A percentile compares a stretch with the other conserved stretches of the same genome.
Evolutionary conservation across 2,329 filamentous ascomycete genomes (phyloP).

Genomic region (Botryosphaeria dothidea): DNA sequence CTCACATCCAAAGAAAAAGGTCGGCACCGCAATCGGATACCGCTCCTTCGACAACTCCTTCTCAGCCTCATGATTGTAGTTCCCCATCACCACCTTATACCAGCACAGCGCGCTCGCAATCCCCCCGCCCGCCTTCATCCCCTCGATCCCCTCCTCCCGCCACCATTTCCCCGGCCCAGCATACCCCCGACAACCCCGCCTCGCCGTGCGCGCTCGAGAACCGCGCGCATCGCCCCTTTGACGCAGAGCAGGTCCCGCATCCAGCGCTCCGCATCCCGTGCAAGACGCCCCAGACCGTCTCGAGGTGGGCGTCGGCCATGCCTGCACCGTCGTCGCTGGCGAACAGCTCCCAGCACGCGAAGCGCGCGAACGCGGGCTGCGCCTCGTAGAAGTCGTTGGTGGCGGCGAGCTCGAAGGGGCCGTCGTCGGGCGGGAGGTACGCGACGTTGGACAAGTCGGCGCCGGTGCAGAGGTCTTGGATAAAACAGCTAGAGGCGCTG

Average conservation of each 20-base stretch:
- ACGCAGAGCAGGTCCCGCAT: constrained; percentile 41
- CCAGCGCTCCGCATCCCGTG: constrained; percentile 36
- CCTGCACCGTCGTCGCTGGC: constrained; percentile 39
- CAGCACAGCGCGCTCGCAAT: constrained; percentile 40
- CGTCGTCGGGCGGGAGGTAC: constrained; percentile 32
- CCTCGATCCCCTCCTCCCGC: constrained; percentile 36
- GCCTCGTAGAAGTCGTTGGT: constrained; percentile 35
- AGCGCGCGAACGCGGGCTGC: constrained; percentile 39
- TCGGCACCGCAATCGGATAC: constrained; percentile 36
- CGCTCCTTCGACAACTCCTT: constrained; percentile 26
- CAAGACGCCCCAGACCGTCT: constrained; percentile 37
- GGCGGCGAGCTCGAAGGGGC: constrained; percentile 41
- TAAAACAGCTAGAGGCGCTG: constrained; percentile 46
- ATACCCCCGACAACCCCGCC: constrained; percentile 32
- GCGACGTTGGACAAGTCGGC: too few relatives aligned
- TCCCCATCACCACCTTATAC: constrained; percentile 33
- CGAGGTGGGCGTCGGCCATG: constrained; percentile 42
- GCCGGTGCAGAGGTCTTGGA: constrained; percentile 41
- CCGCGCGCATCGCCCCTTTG: constrained; percentile 36
- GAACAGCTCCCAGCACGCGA: constrained; percentile 52
- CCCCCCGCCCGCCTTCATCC: constrained; percentile 32
- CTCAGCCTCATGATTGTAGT: constrained; percentile 32
- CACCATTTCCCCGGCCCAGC: constrained; percentile 31
- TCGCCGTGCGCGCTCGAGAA: constrained; percentile 23
- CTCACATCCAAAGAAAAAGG: constrained; percentile 38